Base-by-base conservation (phyloP, 805 yeast genomes). In the Candida vartiovaarae region DNA sequence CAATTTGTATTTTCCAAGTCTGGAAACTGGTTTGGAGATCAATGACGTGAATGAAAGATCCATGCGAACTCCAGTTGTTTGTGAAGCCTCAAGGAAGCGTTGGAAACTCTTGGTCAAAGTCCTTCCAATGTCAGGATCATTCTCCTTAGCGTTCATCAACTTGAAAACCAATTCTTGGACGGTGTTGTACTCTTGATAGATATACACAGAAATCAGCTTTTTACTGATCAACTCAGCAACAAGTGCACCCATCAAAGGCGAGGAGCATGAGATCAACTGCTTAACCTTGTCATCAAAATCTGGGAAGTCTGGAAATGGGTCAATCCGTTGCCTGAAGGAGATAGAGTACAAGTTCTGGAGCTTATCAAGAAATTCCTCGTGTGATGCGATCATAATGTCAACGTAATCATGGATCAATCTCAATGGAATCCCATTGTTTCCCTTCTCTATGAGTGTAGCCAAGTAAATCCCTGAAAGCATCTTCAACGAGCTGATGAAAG, bases 41-140 rank as follows among this genome's bases (percentile, higher is more conserved):
- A 79, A 63, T 0, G 83, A 77, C 6, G 58, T 52, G 40, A 80
- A 75, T 4, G 83, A 71, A 27, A 77, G 62, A 55, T 80, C 85
- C 53, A 68, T 43, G 23, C 50, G 47, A 4, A 47, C 62, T 1
- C 50, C 52, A 3, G 50, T 51, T 5, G 70, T 67, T 47, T 75
- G 75, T 2, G 72, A 62, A 1, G 71, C 64, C 48, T 72, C 75
- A 7, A 70, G 52, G 42, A 65, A 68, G 8, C 43, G 54, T 30
- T 68, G 61, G 63, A 60, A 60, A 24, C 70, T 67, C 42, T 53
- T 44, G 5, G 59, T 57, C 38, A 55, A 42, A 1, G 48, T 41
- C 1, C 15, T 8, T 2, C 60, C 62, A 28, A 51, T 34, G 11
- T 44, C 55, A 5, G 60, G 57, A 33, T 56, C 59, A 32, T 52